A percentile compares a stretch with the other conserved stretches of the same genome.
phyloP scores from a whole-genome alignment of 2,329 filamentous ascomycete genomes.

The Beauveria pseudobassiana region DNA sequence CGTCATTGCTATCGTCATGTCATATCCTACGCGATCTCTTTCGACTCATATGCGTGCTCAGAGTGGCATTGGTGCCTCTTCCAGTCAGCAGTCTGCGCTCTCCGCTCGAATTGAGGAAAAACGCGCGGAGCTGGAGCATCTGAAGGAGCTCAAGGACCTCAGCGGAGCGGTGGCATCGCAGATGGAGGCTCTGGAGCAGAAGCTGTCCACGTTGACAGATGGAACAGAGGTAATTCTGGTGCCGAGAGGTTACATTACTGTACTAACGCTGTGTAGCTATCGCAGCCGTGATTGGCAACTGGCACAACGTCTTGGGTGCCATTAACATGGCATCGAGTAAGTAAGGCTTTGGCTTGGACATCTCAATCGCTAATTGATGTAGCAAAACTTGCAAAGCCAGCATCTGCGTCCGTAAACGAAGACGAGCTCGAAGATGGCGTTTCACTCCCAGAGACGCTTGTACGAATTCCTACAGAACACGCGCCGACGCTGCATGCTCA shows the following conservation, averaged over 20 bases:
- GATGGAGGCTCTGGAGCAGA: slow-evolving; percentile 76
- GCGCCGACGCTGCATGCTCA: slow-evolving; percentile 56
- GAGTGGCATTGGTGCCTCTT: slow-evolving; percentile 38
- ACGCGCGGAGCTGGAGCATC: slow-evolving; percentile 71
- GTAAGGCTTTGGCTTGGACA: slow-evolving; percentile 20
- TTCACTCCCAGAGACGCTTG: slow-evolving; percentile 71
- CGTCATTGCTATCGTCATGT: slow-evolving; percentile 33
- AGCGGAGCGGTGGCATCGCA: slow-evolving; percentile 72
- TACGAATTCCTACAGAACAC: slow-evolving; percentile 78
- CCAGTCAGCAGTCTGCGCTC: slow-evolving; percentile 61
- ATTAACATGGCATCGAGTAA: slow-evolving; percentile 82
- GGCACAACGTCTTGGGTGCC: slow-evolving; percentile 77
- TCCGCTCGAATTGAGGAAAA: slow-evolving; percentile 77
- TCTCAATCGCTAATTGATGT: background rate
- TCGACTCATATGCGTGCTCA: slow-evolving; percentile 61
- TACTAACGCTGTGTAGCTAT: slow-evolving; percentile 51
- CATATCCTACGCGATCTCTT: slow-evolving; percentile 48
- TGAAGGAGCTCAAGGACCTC: slow-evolving; percentile 70
- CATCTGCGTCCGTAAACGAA: slow-evolving; percentile 28
- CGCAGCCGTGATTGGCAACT: slow-evolving; percentile 76
- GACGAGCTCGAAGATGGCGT: slow-evolving; percentile 31
- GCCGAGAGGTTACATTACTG: slow-evolving; percentile 10
- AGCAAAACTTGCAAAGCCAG: slow-evolving; percentile 65
- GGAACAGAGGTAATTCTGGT: slow-evolving; percentile 61
- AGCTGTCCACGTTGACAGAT: slow-evolving; percentile 68